Conservation (phyloP, 116 monocot species). For the Trichopus zeylanicus region DNA sequence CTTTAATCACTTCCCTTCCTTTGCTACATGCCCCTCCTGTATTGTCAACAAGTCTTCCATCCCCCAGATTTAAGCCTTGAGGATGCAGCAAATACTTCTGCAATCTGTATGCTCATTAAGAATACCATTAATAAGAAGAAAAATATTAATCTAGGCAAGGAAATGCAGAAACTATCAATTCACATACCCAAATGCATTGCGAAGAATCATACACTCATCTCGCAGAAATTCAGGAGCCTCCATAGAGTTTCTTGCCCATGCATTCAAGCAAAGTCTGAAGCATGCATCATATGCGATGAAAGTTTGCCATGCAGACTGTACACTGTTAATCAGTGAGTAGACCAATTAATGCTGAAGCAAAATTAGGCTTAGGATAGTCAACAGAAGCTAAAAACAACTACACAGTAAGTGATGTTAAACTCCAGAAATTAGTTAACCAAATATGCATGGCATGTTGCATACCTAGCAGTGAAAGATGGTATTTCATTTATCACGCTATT, state of each 20-base stretch:
- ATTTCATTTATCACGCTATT: conserved; percentile 23
- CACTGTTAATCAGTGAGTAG: conserved; percentile 24
- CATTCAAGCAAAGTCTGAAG: conserved; percentile 83
- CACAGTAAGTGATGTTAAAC: no score
- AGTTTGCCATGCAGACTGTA: conserved; percentile 86
- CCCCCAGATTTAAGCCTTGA: conserved; percentile 20
- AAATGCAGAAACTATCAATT: not conserved
- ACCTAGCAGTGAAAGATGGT: conserved; percentile 42
- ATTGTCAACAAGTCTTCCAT: conserved; percentile 18
- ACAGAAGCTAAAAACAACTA: not conserved
- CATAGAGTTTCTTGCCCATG: conserved; percentile 77
- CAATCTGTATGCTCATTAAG: conserved; percentile 32
- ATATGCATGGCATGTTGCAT: no score
- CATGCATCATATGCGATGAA: conserved; percentile 98
- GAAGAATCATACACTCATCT: conserved; percentile 72
- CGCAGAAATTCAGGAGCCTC: conserved; percentile 87
- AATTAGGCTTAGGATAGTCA: not conserved
- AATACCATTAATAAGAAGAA: not conserved
- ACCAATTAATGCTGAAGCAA: not conserved
- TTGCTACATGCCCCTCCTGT: conserved; percentile 37
- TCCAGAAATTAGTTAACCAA: no score
- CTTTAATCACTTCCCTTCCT: conserved; percentile 47
- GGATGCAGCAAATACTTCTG: conserved; percentile 83
- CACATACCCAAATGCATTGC: conserved; percentile 80
- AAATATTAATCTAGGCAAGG: not conserved